Evolutionary conservation across 768 basidiomycete genomes (phyloP).

Genomic region (Amanita rubescens): DNA sequence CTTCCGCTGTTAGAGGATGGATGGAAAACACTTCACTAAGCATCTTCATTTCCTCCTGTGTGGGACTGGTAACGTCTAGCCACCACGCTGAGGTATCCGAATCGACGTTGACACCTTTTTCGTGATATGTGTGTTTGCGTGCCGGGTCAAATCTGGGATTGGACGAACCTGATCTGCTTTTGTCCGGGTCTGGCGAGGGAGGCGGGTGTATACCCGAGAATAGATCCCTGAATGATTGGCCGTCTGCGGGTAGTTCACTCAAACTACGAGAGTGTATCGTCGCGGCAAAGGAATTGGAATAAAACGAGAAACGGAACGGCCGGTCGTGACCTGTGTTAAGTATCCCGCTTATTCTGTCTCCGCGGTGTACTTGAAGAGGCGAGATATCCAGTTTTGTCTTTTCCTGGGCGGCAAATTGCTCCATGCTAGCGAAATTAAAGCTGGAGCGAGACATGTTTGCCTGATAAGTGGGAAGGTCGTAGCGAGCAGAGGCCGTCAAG

Average conservation of each 20-base stretch:
- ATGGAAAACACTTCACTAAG: slow-evolving; percentile 96
- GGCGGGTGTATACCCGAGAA: slow-evolving; percentile 49
- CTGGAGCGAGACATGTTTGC: slow-evolving; percentile 44
- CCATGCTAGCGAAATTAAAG: slow-evolving; percentile 74
- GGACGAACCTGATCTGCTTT: neutral
- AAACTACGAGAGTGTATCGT: slow-evolving; percentile 94
- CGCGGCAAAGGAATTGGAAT: slow-evolving; percentile 84
- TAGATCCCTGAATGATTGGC: slow-evolving; percentile 87
- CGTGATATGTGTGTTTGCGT: neutral
- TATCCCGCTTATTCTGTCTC: slow-evolving; percentile 20
- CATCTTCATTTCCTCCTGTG: slow-evolving; percentile 98
- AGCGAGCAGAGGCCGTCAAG: slow-evolving; percentile 25
- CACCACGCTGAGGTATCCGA: slow-evolving; percentile 99
- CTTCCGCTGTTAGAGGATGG: slow-evolving; percentile 97
- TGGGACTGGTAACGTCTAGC: slow-evolving; percentile 90
- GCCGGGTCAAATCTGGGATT: neutral
- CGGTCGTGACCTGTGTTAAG: slow-evolving; percentile 63
- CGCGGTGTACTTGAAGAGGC: slow-evolving; percentile 24
- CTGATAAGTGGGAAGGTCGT: slow-evolving; percentile 64
- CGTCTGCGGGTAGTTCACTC: slow-evolving; percentile 89
- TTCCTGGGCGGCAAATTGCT: slow-evolving; percentile 68
- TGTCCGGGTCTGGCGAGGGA: neutral
- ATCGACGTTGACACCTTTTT: neutral
- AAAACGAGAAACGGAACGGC: slow-evolving; percentile 97
- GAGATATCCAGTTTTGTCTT: slow-evolving; percentile 55